phyloP scores from a whole-genome alignment of 129 eudicot genomes.

The Chrysanthemum seticuspe region DNA sequence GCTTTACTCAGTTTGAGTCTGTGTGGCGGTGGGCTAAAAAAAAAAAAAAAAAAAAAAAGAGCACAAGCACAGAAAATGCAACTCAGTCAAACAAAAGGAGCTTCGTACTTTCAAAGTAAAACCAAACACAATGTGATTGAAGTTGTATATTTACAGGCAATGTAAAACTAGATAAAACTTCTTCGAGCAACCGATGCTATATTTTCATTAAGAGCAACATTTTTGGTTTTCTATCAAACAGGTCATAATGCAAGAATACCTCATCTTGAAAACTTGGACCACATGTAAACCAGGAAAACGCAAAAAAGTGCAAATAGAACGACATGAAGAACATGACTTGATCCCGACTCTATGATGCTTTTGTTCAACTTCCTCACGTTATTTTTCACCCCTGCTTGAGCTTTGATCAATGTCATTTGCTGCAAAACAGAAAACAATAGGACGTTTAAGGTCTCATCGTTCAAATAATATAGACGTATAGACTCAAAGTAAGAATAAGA shows the following conservation, averaged over 20 bases:
- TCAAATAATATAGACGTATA: not conserved
- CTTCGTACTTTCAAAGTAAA: too few relatives aligned
- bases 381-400: constrained; percentile 81
- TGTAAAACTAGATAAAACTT: too few relatives aligned
- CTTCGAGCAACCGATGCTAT: too few relatives aligned
- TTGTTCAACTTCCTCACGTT: constrained; percentile 72
- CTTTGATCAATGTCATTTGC: constrained; percentile 81
- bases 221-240: constrained; percentile 16
- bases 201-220: not conserved
- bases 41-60: too few relatives aligned
- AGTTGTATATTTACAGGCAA: not conserved
- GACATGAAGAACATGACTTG: constrained; percentile 69
- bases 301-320: constrained; percentile 68
- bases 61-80: too few relatives aligned
- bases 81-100: too few relatives aligned
- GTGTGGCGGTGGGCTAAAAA: too few relatives aligned
- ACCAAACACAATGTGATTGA: not conserved
- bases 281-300: constrained; percentile 51
- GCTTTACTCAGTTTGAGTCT: too few relatives aligned
- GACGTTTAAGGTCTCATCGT: not conserved
- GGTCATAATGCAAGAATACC: not conserved
- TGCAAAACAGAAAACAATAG: constrained; percentile 18
- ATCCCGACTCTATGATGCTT: constrained; percentile 63
- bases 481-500: not conserved
- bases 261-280: constrained; percentile 56